These are phyloP conservation scores for Jatropha multifida DNA, from an alignment of 441 rosid genomes.

Conservation along the genomic window DNA sequence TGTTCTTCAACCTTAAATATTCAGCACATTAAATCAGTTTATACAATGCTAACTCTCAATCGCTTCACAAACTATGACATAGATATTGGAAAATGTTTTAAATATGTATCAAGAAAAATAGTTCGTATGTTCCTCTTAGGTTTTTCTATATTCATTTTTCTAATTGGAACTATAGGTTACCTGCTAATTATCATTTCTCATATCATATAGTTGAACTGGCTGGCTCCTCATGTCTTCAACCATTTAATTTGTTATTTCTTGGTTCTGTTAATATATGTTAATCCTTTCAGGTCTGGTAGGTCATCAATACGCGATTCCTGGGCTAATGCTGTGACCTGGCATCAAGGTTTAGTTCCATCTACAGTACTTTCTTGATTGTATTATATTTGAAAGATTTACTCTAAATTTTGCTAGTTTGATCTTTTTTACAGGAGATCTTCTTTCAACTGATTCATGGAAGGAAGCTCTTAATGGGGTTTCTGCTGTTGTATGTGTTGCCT, in stretches of 20 bases:
- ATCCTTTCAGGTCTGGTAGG: slow-evolving; percentile 70
- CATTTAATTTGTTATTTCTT: background rate
- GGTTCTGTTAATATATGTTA: slow-evolving; percentile 8
- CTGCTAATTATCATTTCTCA: too few relatives aligned
- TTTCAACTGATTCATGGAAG: slow-evolving; percentile 78
- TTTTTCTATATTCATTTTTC: too few relatives aligned
- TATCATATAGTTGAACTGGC: too few relatives aligned
- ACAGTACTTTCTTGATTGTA: slow-evolving; percentile 13
- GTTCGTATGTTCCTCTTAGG: too few relatives aligned
- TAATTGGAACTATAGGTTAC: too few relatives aligned
- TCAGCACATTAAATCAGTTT: too few relatives aligned
- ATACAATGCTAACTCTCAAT: too few relatives aligned
- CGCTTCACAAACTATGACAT: too few relatives aligned
- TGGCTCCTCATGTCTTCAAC: too few relatives aligned
- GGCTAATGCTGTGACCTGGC: slow-evolving; percentile 76
- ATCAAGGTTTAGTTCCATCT: slow-evolving; percentile 60
- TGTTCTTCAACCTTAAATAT: background rate
- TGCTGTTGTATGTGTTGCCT: slow-evolving; percentile 62
- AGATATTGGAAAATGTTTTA: too few relatives aligned
- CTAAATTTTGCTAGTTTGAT: slow-evolving; percentile 12
- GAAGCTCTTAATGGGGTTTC: slow-evolving; percentile 87
- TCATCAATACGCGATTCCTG: slow-evolving; percentile 72
- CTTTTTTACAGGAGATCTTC: slow-evolving; percentile 63
- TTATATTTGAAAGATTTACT: slow-evolving; percentile 6
- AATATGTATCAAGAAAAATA: too few relatives aligned